Evolutionary conservation across 306 rosid genomes (phyloP).

Genomic region (Fragaria nilgerrensis): DNA sequence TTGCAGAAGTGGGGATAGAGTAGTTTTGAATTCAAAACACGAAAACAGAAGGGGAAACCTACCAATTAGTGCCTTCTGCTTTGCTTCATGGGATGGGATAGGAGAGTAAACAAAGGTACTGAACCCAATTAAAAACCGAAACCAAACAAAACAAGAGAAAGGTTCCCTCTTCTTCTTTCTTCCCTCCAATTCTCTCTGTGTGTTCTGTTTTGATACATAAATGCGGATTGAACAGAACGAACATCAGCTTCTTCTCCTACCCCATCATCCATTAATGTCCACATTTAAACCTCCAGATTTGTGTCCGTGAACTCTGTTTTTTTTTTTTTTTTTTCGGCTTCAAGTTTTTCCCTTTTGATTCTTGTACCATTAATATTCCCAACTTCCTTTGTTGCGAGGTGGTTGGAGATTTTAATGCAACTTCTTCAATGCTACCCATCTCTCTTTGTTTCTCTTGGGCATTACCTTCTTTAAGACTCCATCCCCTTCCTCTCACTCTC

Average conservation of each 20-base stretch:
- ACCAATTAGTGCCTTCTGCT: neutral
- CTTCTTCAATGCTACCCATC: slow-evolving; percentile 58
- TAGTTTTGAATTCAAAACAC: slow-evolving; percentile 33
- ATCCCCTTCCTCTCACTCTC: slow-evolving; percentile 1
- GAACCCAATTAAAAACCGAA: slow-evolving; percentile 9
- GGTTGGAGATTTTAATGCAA: slow-evolving; percentile 75
- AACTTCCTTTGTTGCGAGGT: slow-evolving; percentile 69
- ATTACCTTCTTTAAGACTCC: slow-evolving; percentile 14
- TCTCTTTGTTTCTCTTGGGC: slow-evolving; percentile 9
- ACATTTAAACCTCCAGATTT: slow-evolving; percentile 74
- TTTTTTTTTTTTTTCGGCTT: neutral
- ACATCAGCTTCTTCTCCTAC: slow-evolving; percentile 56
- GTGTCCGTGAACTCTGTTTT: slow-evolving; percentile 51
- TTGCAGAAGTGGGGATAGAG: slow-evolving; percentile 30
- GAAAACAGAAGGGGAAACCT: slow-evolving; percentile 29
- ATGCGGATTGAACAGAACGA: slow-evolving; percentile 75
- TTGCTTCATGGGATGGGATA: slow-evolving; percentile 29
- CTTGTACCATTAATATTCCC: slow-evolving; percentile 57
- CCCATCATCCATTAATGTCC: slow-evolving; percentile 55
- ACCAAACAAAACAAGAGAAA: slow-evolving; percentile 28
- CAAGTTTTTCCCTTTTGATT: slow-evolving; percentile 38
- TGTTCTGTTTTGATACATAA: slow-evolving; percentile 39
- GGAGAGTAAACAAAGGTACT: slow-evolving; percentile 11
- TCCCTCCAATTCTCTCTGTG: neutral
- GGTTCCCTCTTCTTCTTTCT: slow-evolving; percentile 8